Evolutionary conservation across 768 basidiomycete genomes (phyloP).

Genomic region (Xanthoconium purpureum): DNA sequence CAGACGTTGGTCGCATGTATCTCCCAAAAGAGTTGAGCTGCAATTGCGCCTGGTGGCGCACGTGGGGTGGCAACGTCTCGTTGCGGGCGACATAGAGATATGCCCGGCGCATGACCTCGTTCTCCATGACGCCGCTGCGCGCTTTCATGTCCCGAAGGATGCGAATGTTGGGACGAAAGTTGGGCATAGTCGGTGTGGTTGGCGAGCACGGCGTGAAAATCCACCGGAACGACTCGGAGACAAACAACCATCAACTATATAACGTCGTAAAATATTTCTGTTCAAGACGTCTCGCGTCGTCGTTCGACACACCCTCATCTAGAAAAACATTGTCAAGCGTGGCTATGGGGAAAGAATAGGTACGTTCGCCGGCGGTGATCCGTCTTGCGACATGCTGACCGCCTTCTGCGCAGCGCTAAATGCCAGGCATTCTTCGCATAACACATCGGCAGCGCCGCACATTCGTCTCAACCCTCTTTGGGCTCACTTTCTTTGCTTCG

Average conservation of each 20-base stretch:
- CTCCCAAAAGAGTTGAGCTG: constrained; percentile 85
- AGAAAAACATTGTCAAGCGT: background rate
- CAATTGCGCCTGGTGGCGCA: constrained; percentile 92
- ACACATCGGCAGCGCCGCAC: constrained; percentile 59
- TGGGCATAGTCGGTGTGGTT: constrained; percentile 16
- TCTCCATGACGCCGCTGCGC: constrained; percentile 62
- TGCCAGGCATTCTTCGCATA: constrained; percentile 60
- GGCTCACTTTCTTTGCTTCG: constrained; percentile 73
- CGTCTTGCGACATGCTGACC: constrained; percentile 38
- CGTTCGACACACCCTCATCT: background rate
- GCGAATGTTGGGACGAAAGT: constrained; percentile 40
- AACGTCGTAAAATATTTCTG: background rate
- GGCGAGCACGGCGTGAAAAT: background rate
- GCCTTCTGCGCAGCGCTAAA: constrained; percentile 49
- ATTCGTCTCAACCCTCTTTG: constrained; percentile 76
- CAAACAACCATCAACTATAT: constrained; percentile 22
- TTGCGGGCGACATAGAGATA: constrained; percentile 94
- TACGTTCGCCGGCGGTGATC: constrained; percentile 3
- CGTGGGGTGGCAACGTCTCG: constrained; percentile 78
- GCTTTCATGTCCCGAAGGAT: constrained; percentile 79
- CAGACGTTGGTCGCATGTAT: constrained; percentile 79
- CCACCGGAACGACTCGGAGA: background rate
- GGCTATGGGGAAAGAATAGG: constrained; percentile 28
- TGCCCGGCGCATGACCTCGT: constrained; percentile 82
- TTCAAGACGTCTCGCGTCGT: background rate